Evolutionary conservation across 2,329 filamentous ascomycete species (phyloP).

Genomic region (Onygenales sp.): DNA sequence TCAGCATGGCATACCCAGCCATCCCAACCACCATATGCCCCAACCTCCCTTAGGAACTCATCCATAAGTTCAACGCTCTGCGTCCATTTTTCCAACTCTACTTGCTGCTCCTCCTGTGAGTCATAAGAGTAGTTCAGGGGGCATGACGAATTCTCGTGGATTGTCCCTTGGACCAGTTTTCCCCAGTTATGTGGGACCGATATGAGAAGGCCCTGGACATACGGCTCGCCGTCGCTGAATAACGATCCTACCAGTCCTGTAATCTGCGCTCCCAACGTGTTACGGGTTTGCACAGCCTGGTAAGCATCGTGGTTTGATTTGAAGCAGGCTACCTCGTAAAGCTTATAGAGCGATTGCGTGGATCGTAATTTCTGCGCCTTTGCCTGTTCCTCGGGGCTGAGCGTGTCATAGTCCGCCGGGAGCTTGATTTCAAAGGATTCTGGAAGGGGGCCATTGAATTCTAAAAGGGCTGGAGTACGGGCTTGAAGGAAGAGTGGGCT

Average conservation of each 20-base stretch:
- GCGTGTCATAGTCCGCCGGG: background rate
- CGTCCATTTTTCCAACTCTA: background rate
- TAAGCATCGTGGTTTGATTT: background rate
- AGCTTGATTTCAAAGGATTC: background rate
- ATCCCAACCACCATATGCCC: background rate
- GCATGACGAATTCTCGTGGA: background rate
- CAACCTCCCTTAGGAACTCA: background rate
- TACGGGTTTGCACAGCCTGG: background rate
- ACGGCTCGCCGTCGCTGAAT: background rate
- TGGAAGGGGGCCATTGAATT: background rate
- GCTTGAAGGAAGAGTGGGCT: slow-evolving; percentile 13
- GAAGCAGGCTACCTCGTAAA: background rate
- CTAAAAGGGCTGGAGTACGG: background rate
- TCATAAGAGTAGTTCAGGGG: background rate
- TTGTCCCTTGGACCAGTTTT: background rate
- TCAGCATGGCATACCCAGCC: background rate
- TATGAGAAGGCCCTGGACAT: background rate
- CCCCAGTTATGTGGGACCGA: background rate
- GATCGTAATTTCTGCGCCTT: background rate
- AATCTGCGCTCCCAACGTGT: background rate
- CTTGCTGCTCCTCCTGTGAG: background rate
- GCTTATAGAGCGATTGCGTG: background rate
- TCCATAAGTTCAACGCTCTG: background rate
- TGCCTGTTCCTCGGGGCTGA: background rate
- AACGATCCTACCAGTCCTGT: background rate